Evolutionary conservation across 2,329 filamentous ascomycete genomes (phyloP).

Genomic region (Aspergillus texensis): DNA sequence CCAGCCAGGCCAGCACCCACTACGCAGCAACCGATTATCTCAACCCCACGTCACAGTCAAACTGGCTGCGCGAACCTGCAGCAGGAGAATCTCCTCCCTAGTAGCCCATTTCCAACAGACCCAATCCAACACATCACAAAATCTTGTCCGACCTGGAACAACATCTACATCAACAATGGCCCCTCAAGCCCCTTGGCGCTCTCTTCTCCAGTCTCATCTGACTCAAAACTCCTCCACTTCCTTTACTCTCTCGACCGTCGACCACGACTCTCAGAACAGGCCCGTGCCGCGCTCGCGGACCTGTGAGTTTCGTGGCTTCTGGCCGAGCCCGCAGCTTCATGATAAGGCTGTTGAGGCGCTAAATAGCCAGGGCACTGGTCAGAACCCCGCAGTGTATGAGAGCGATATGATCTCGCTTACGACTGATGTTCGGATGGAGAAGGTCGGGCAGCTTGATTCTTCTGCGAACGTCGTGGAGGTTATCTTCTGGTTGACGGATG

Average conservation of each 20-base stretch:
- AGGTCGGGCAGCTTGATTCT: conserved; percentile 71
- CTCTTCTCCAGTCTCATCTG: conserved; percentile 29
- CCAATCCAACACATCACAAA: neutral
- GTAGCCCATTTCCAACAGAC: neutral
- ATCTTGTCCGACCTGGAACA: neutral
- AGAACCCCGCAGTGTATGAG: conserved; percentile 70
- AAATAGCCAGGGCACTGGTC: conserved; percentile 36
- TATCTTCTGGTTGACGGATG: conserved; percentile 75
- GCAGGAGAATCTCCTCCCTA: neutral
- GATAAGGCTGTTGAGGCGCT: conserved; percentile 74
- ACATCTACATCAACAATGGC: conserved; percentile 11
- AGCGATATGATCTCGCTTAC: conserved; percentile 82
- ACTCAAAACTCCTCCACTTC: conserved; percentile 25
- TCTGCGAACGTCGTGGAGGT: conserved; percentile 75
- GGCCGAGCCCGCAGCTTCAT: conserved; percentile 65
- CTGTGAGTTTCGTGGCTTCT: conserved; percentile 85
- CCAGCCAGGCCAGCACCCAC: neutral
- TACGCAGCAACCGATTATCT: neutral
- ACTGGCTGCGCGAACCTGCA: too few relatives aligned
- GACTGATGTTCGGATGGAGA: conserved; percentile 85
- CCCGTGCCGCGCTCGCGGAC: conserved; percentile 50
- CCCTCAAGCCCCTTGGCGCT: conserved; percentile 31
- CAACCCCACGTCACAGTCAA: neutral
- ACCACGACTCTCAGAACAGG: conserved; percentile 16
- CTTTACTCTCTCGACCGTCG: conserved; percentile 33